Base-by-base conservation (phyloP, 192 early-diverging fungal genomes). In the Globomyces pollinis-pini region DNA sequence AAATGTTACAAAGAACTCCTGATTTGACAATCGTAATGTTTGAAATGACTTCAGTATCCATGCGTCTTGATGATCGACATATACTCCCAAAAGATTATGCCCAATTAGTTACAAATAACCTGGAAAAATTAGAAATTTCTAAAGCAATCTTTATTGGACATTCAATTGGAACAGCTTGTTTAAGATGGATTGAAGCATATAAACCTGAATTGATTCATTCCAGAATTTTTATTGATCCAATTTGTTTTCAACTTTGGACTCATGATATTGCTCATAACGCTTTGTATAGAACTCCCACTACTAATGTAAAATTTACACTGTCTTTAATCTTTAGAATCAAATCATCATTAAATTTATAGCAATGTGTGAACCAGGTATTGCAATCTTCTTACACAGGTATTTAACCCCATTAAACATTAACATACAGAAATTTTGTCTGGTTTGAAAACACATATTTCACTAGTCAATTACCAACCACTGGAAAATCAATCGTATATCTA, bases 111-210 rank as follows among this genome's bases (percentile, higher is more conserved):
- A 59, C 70, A 23, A 35, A 64, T 18, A 76, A 84, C 58, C 65
- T 87, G 6, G 50, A 60, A 13, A 15, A 20, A 2, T 65, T 78
- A 43, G 56, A 58, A 0, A 70, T 71, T 52, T 15, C 59, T 18
- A 64, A 74, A 8, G 86, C 86, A 4, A 67, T 69, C 0, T 86
- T 86, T 57, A 75, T 88, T 20, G 83, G 74, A 8, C 87, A 88
- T 61, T 79, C 75, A 11, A 71, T 87, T 38, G 72, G 68, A 23
- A 83, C 86, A 3, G 79, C 70, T 36, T 67, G 78, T 7, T 68
- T 78, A 28, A 59, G 69, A 18, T 86, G 86, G 77, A 58, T 87
- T 32, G 60, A 73, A 43, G 69, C 67, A 18, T 64, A 71, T 13
- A 23, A 53, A 23, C 66, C 35, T 21, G 65, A 76, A 16, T 57